phyloP scores from a whole-genome alignment of 805 yeast genomes.

The Maudiozyma turicensis region DNA sequence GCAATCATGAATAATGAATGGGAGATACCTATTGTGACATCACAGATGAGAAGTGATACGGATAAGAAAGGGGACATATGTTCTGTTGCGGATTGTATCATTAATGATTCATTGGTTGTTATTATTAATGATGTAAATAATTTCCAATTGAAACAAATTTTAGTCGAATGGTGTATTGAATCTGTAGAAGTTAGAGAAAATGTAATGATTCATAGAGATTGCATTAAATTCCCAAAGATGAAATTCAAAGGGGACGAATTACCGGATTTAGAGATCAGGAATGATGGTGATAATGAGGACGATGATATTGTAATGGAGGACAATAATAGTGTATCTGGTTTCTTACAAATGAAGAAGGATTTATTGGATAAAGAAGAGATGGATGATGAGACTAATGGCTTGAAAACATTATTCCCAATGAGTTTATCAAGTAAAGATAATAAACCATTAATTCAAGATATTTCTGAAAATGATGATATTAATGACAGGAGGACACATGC shows the following conservation, averaged over 20 bases:
- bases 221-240: constrained; percentile 59
- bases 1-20: constrained; percentile 61
- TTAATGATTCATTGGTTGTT: constrained; percentile 32
- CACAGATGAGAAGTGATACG: constrained; percentile 40
- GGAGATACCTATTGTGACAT: constrained; percentile 76
- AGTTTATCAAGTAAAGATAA: neutral
- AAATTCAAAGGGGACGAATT: constrained; percentile 51
- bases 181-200: constrained; percentile 52
- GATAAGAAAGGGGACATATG: constrained; percentile 67
- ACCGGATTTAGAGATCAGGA: constrained; percentile 30
- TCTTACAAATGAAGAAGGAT: constrained; percentile 9
- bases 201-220: constrained; percentile 48
- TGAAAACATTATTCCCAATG: constrained; percentile 25
- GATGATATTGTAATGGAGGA: constrained; percentile 28
- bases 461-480: constrained; percentile 18
- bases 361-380: constrained; percentile 24
- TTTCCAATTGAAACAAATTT: constrained; percentile 48
- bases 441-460: constrained; percentile 45
- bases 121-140: constrained; percentile 45
- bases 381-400: constrained; percentile 25
- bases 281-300: constrained; percentile 33
- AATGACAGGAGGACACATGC: neutral
- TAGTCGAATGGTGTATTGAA: constrained; percentile 79
- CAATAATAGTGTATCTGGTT: constrained; percentile 21
- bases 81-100: constrained; percentile 69